phyloP scores from a whole-genome alignment of 768 basidiomycete genomes.

The Naganishia vaughanmartiniae region DNA sequence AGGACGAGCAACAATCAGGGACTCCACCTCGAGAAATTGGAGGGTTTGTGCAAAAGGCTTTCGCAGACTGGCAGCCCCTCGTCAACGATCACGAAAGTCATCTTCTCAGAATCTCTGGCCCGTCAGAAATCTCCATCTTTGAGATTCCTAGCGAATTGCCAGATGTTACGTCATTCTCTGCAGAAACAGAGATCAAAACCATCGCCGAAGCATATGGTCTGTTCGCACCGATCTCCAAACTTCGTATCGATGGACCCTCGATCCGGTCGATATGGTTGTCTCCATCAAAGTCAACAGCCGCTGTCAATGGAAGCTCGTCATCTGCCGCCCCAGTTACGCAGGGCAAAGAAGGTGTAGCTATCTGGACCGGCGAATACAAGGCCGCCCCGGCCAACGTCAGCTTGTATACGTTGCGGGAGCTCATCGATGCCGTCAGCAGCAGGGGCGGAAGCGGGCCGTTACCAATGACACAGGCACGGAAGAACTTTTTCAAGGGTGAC shows the following conservation, averaged over 20 bases:
- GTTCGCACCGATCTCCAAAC: conserved; percentile 34
- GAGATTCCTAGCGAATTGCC: conserved; percentile 53
- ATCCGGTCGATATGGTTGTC: conserved; percentile 45
- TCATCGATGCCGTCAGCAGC: conserved; percentile 55
- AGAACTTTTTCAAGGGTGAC: conserved; percentile 95
- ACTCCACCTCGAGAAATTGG: conserved; percentile 63
- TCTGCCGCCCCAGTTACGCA: conserved; percentile 36
- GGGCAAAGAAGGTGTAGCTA: conserved; percentile 59
- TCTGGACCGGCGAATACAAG: conserved; percentile 93
- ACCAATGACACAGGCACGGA: conserved; percentile 70
- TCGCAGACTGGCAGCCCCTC: conserved; percentile 66
- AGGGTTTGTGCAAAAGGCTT: conserved; percentile 83
- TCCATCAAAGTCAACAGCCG: conserved; percentile 32
- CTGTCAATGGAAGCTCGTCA: conserved; percentile 36
- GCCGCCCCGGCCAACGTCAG: conserved; percentile 84
- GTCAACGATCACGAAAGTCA: conserved; percentile 48
- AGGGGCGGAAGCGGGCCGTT: conserved; percentile 44
- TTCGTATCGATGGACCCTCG: conserved; percentile 36
- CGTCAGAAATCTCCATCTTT: conserved; percentile 46
- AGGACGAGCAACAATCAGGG: conserved; percentile 61
- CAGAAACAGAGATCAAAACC: conserved; percentile 27
- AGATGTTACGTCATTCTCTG: conserved; percentile 10
- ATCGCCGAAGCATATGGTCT: conserved; percentile 30
- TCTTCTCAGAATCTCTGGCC: conserved; percentile 40
- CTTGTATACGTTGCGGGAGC: conserved; percentile 67